Base-by-base conservation (phyloP, 306 rosid genomes). In the Boehmeria nivea region DNA sequence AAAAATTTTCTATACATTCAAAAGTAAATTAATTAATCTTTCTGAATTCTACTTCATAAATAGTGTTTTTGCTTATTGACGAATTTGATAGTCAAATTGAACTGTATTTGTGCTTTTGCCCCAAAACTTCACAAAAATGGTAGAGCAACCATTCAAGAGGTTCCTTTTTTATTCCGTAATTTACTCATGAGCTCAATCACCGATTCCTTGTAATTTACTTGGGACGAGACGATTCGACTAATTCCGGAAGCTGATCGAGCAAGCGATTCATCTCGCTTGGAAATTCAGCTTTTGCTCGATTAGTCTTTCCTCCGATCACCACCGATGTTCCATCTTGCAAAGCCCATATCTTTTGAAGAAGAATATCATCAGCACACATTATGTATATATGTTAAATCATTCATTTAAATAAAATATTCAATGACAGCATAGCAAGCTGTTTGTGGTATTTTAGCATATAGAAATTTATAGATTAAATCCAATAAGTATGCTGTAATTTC, bases 251-350 rank as follows among this genome's bases (percentile, higher is more conserved):
- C 43, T 64, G 71, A 59, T 91, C 89, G 58, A 87, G 96, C 63
- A 91, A 74, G n/a, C 73, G 75, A 63, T 82, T 72, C 89, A 91
- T 82, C 66, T 87, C 89, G 2, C 80, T 87, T 4, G 96, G 83
- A 68, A 91, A 91, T 68, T 87, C 98, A 21, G 74, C 60, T 79
- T 87, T 84, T 38, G 95, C 95, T 53, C 93, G 82, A 51, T 91
- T 91, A 19, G 89, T 87, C 76, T 87, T 91, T 54, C 93, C 94
- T 57, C 96, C 98, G 12, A 91, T 43, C 4, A 84, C 57, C 54
- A 87, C 95, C 6, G 77, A 53, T 25, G 96, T 87, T 44, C 96
- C 98, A 61, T 91, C 93, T 91, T 91, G 96, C 50, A 87, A 71
- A 14, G 89, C 96, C 96, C 98, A 91, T 68, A 91, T 69, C 98